Base-by-base conservation (phyloP, 495 filamentous ascomycete genomes). In the Achaetomiella virescens region DNA sequence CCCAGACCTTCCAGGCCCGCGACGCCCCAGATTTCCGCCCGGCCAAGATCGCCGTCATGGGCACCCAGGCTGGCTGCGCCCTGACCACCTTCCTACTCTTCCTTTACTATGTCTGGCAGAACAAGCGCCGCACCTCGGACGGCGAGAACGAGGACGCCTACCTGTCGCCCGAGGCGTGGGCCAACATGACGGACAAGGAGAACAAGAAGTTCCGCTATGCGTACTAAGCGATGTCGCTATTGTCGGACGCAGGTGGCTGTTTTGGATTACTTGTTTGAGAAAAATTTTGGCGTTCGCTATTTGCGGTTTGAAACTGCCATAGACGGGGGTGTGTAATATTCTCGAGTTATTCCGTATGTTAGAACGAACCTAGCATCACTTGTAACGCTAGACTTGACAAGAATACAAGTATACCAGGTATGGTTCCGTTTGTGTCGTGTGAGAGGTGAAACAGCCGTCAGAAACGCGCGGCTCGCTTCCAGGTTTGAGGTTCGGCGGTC, bases 1-100 rank as follows among this genome's bases (percentile, higher is more conserved):
- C 84, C 5, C 84, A 87, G 65, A 86, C 83, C 3, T 86, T 86
- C 67, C 81, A 79, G 58, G 76, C 73, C 0, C 66, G 61, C 10
- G 82, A 86, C 61, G 80, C 78, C 2, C 84, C 84, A 0, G 70
- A 78, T 6, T 86, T 82, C 60, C 76, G 65, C 10, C 83, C 82
- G 1, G 84, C 84, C 6, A 87, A 86, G 67, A 77, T 86, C 42
- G 70, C 80, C 0, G 76, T 86, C 42, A 66, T 71, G 63, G 69
- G 41, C 40, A 71, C 71, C 15, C 69, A 69, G 46, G 64, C 67
- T 20, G 66, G 58, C 15, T 70, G 67, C 51, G 66, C 65, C 3
- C 22, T 70, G 1, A 67, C 64, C 45, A 73, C 69, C 7, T 60
- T 70, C 48, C 12, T 50, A 3, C 54, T 73, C 15, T 70, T 69